Conservation (phyloP, 2,329 filamentous ascomycete species). For the Fusarium camptoceras region DNA sequence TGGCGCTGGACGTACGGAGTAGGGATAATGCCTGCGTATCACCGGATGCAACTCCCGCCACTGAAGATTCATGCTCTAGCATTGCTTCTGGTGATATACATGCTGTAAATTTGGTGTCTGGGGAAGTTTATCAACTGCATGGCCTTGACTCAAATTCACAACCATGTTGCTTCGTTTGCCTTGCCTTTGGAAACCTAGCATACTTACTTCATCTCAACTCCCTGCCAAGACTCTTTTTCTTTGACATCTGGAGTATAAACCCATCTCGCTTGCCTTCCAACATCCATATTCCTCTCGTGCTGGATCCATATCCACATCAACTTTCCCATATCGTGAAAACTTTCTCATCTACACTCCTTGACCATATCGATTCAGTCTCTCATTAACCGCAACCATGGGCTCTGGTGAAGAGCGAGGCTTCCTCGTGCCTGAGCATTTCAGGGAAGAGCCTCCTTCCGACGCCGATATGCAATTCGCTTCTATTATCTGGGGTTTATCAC, state of each 20-base stretch:
- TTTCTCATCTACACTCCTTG: slow-evolving; percentile 2
- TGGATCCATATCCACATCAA: background rate
- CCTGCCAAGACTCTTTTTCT: background rate
- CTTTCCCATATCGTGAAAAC: background rate
- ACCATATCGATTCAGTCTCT: background rate
- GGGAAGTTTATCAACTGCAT: slow-evolving; percentile 22
- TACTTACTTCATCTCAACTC: background rate
- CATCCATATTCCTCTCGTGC: slow-evolving; percentile 2
- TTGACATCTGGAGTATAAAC: background rate
- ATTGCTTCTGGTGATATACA: background rate
- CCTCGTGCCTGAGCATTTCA: slow-evolving; percentile 37
- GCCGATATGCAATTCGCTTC: slow-evolving; percentile 43
- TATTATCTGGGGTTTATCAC: slow-evolving; percentile 41
- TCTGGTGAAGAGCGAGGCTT: slow-evolving; percentile 37
- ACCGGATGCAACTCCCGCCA: slow-evolving; percentile 7
- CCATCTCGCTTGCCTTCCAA: background rate
- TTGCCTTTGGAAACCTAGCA: background rate
- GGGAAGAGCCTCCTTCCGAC: slow-evolving; percentile 16
- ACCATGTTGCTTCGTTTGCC: slow-evolving; percentile 7
- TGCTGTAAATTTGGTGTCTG: background rate
- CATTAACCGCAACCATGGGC: slow-evolving; percentile 4
- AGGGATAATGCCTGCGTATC: slow-evolving; percentile 8
- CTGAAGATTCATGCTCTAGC: slow-evolving; percentile 20
- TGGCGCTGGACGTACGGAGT: background rate
- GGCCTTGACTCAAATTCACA: slow-evolving; percentile 8